Conservation (phyloP, 176 grass and related monocot genomes). For the Zea luxurians region DNA sequence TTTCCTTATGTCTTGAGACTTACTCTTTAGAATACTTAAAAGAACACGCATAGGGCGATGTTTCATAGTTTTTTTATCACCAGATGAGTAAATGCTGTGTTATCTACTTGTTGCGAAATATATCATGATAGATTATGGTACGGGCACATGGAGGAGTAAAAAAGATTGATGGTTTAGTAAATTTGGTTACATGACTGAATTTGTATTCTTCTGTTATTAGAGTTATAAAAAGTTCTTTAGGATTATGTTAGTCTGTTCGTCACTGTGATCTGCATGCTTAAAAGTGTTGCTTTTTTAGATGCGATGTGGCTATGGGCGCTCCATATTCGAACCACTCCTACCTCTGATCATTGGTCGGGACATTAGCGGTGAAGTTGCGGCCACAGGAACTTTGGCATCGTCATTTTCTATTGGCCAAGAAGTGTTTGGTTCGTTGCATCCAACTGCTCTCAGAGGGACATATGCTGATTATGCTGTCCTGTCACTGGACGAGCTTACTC, state of each 20-base stretch:
- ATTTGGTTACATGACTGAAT: neutral
- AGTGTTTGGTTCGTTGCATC: conserved; percentile 87
- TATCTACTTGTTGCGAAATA: neutral
- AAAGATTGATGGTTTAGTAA: neutral
- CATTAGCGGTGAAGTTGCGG: conserved; percentile 92
- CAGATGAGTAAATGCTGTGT: neutral
- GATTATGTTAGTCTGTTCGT: neutral
- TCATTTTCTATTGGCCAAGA: conserved; percentile 70
- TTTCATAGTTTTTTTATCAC: neutral
- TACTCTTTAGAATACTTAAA: neutral
- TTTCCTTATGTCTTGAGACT: neutral
- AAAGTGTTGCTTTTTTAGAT: conserved; percentile 50
- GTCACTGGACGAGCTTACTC: conserved; percentile 80
- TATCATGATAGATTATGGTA: neutral
- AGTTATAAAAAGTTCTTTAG: neutral
- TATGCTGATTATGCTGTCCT: conserved; percentile 89
- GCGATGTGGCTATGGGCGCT: conserved; percentile 88
- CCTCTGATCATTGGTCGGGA: conserved; percentile 89
- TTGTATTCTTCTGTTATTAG: neutral
- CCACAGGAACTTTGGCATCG: conserved; percentile 66
- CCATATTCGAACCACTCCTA: conserved; percentile 69
- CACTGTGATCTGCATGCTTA: conserved; percentile 21
- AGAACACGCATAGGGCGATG: neutral
- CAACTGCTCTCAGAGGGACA: conserved; percentile 90
- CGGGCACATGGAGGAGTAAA: neutral